Conservation (phyloP, 2,329 filamentous ascomycete genomes). For the Scytalidium lignicola region DNA sequence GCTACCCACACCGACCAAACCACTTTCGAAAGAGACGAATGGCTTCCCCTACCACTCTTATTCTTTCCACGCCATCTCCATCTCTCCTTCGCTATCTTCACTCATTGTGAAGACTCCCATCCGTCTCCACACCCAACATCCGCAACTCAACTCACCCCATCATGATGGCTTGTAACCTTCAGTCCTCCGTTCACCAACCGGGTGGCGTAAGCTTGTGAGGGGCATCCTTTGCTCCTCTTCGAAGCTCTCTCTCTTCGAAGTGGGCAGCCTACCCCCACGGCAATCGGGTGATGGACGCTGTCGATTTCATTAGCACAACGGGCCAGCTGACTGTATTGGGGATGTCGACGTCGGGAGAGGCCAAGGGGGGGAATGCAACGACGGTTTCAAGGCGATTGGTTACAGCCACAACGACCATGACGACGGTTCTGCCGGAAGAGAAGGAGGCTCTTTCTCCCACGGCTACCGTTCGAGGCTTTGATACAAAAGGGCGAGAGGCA, state of each 20-base stretch:
- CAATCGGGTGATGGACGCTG: background rate
- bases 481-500: background rate
- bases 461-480: constrained; percentile 1
- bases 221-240: background rate
- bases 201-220: background rate
- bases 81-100: background rate
- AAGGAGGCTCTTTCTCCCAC: constrained; percentile 7
- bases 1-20: background rate
- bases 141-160: background rate
- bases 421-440: constrained; percentile 14
- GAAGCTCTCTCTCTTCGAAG: background rate
- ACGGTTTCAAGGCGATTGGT: constrained; percentile 15
- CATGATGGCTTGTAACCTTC: background rate
- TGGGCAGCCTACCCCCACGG: background rate
- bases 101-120: background rate
- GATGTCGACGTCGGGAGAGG: background rate
- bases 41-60: background rate
- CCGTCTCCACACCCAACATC: background rate
- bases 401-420: background rate
- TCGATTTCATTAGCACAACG: background rate
- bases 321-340: background rate
- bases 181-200: background rate
- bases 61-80: background rate
- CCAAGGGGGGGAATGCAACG: constrained; percentile 4
- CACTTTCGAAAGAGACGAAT: background rate